phyloP scores from a whole-genome alignment of 768 basidiomycete species.

The Leccinum variicolor region DNA sequence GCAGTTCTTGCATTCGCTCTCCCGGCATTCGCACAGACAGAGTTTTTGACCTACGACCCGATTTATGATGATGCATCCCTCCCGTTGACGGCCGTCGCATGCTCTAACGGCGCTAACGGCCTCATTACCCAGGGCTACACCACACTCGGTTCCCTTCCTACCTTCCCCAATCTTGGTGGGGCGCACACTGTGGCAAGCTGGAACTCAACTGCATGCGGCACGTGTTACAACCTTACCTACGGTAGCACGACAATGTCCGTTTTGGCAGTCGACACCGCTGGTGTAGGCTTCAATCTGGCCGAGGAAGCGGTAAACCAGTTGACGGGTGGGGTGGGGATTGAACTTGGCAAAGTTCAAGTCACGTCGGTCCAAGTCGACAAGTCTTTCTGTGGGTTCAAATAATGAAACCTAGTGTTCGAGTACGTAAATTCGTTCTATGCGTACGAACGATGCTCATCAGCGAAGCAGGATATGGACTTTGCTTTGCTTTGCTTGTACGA shows the following conservation, averaged over 20 bases:
- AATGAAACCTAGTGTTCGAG: not conserved
- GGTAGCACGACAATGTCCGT: not conserved
- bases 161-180: not conserved
- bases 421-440: not conserved
- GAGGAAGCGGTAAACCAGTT: not conserved
- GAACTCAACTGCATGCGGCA: not conserved
- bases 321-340: not conserved
- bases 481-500: not conserved
- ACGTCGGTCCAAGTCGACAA: not conserved
- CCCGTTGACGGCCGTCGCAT: constrained; percentile 24
- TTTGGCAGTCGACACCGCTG: not conserved
- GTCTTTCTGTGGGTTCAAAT: not conserved
- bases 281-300: not conserved
- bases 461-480: not conserved
- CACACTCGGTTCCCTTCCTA: constrained; percentile 22
- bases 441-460: not conserved
- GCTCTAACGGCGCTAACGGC: constrained; percentile 32
- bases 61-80: constrained; percentile 26
- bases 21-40: constrained; percentile 12
- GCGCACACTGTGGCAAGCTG: not conserved
- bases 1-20: constrained; percentile 13
- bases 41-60: constrained; percentile 28
- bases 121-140: constrained; percentile 29
- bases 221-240: constrained; percentile 31
- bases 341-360: not conserved